Evolutionary conservation across 2,329 filamentous ascomycete genomes (phyloP).

Genomic region (Colletotrichum chlorophyti): DNA sequence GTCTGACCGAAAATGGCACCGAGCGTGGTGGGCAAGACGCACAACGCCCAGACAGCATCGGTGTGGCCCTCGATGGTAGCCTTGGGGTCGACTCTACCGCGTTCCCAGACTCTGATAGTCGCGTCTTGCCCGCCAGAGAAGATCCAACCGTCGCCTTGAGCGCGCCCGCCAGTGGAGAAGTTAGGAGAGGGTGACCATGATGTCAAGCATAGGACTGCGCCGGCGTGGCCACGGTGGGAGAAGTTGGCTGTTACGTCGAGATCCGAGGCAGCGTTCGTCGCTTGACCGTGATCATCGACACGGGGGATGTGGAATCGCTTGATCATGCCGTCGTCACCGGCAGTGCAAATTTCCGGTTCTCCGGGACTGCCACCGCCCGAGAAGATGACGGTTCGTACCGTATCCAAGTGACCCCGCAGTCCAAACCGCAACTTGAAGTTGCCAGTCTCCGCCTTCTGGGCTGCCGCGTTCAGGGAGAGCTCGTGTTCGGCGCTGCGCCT

Average conservation of each 20-base stretch:
- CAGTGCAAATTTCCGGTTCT: conserved; percentile 96
- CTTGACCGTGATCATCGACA: conserved; percentile 63
- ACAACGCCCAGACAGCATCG: conserved; percentile 95
- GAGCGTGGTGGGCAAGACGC: conserved; percentile 85
- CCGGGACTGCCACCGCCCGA: conserved; percentile 94
- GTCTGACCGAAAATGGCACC: conserved; percentile 81
- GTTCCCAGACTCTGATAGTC: conserved; percentile 93
- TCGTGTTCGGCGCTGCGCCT: conserved; percentile 75
- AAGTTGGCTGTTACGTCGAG: conserved; percentile 93
- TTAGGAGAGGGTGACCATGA: conserved; percentile 88
- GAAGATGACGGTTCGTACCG: conserved; percentile 93
- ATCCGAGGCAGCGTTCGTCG: conserved; percentile 68
- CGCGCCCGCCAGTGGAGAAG: conserved; percentile 87
- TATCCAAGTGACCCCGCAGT: conserved; percentile 89
- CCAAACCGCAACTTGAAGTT: conserved; percentile 95
- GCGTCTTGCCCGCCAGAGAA: conserved; percentile 97
- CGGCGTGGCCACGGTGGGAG: conserved; percentile 92
- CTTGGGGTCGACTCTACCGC: conserved; percentile 92
- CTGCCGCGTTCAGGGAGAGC: conserved; percentile 54
- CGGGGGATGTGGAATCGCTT: conserved; percentile 97
- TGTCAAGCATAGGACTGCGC: conserved; percentile 84
- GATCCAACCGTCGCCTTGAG: conserved; percentile 94
- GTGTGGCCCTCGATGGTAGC: conserved; percentile 93
- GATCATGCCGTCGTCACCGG: conserved; percentile 92
- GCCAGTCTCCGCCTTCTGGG: conserved; percentile 70